Evolutionary conservation across 2,329 filamentous ascomycete genomes (phyloP), one percentile per base, ranked within the genome.

Genomic region (Macroventuria anomochaeta): DNA sequence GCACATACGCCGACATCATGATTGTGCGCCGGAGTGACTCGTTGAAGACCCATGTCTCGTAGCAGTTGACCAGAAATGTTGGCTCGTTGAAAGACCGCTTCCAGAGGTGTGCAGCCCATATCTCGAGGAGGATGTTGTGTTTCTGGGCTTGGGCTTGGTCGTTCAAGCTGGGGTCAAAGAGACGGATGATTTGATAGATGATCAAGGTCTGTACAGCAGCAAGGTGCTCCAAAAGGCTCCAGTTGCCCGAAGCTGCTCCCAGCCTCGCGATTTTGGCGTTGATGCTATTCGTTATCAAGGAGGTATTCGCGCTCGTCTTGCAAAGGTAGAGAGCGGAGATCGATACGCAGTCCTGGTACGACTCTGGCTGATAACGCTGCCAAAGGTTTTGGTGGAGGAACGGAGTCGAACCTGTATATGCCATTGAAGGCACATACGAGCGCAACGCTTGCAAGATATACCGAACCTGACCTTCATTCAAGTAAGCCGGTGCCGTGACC

Each of bases 121-220:
- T 20, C 25, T 66, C 64, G 11, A 70, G 59, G n/a, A 72, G 55
- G 4, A 13, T 20, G 21, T 64, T 64, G 11, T 69, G 63, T 21
- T 53, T 57, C 11, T 53, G 53, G 4, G 64, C 67, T 2, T 47
- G 17, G 2, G 15, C 39, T 38, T 65, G 64, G 2, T 58, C 52
- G 5, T 46, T 37, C 1, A 70, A 41, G 7, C 53, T 53, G 2
- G 63, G 52, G 34, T 71, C 67, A 55, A 69, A 71, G 7, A 72
- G 59, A 13, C 64, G 64, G 10, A 71, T 70, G 34, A 65, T 61
- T 43, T 72, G 69, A 43, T 72, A 72, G 39, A 68, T 60, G 23
- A 70, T 62, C n/a, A 72, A 49, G 5, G 69, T 63, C 38, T 72
- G 68, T 6, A 71, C 68, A 8, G 67, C 67, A 8, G 69, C 68